phyloP scores from a whole-genome alignment of 192 early-diverging fungal genomes.

The Coemansia sp. region DNA sequence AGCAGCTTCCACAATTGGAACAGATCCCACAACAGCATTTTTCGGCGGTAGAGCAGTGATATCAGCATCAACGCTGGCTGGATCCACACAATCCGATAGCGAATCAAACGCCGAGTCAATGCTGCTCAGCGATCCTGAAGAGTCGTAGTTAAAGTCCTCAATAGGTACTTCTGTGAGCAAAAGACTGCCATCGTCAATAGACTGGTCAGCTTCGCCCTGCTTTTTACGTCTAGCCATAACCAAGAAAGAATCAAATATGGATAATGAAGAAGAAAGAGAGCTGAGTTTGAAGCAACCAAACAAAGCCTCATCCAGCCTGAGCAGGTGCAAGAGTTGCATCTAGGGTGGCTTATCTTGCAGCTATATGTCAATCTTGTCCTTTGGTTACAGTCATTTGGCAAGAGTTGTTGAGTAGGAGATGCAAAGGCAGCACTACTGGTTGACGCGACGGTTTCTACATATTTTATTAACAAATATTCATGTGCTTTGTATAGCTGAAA shows the following conservation, averaged over 20 bases:
- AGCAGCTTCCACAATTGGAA: neutral
- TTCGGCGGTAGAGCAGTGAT: neutral
- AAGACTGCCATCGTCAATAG: no score
- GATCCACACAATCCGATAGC: conserved; percentile 10
- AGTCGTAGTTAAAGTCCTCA: conserved; percentile 27
- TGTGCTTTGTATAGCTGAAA: no score
- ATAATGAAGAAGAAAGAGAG: neutral
- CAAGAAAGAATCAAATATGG: neutral
- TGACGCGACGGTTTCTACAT: no score
- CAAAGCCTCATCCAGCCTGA: neutral
- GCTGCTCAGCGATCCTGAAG: conserved; percentile 26
- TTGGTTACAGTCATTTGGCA: no score
- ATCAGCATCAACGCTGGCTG: neutral
- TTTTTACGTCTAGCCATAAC: no score
- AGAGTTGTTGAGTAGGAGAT: no score
- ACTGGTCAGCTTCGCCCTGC: no score
- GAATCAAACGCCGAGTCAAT: conserved; percentile 15
- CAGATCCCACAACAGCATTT: neutral
- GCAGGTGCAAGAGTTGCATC: no score
- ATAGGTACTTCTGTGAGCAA: neutral
- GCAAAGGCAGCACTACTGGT: no score
- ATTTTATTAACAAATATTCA: no score
- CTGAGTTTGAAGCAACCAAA: neutral
- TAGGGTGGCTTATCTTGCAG: no score
- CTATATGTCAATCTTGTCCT: no score